phyloP scores from a whole-genome alignment of 1,284 basidiomycete genomes.

The Trichosporon asahii region DNA sequence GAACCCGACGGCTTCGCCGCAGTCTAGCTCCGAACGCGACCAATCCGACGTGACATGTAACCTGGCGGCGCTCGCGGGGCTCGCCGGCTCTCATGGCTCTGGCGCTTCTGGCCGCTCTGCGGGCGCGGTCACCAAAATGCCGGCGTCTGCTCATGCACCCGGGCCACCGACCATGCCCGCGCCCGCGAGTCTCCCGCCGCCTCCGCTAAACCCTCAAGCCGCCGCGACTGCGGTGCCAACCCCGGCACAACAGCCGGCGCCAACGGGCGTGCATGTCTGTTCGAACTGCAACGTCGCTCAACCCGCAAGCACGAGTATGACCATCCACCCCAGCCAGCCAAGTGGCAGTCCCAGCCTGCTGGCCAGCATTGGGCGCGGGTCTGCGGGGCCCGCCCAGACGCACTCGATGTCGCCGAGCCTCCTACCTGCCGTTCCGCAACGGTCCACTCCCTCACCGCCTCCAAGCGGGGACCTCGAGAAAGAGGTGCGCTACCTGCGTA shows the following conservation, averaged over 20 bases:
- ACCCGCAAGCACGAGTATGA: not conserved
- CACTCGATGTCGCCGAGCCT: not conserved
- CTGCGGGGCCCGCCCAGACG: not conserved
- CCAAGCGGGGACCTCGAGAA: not conserved
- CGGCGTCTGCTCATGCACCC: not conserved
- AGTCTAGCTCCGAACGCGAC: constrained; percentile 1
- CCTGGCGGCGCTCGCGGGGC: not conserved
- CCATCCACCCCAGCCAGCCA: not conserved
- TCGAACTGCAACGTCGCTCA: not conserved
- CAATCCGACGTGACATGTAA: constrained; percentile 1
- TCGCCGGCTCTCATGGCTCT: not conserved
- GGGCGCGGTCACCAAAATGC: too few relatives aligned
- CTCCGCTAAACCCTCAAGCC: not conserved
- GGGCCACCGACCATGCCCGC: not conserved
- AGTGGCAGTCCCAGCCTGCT: not conserved
- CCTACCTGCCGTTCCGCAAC: not conserved
- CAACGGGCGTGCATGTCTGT: not conserved
- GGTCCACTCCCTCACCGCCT: not conserved
- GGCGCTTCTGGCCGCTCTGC: too few relatives aligned
- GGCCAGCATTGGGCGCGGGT: too few relatives aligned
- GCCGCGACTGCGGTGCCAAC: too few relatives aligned
- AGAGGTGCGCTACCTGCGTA: not conserved
- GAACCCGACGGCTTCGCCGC: not conserved
- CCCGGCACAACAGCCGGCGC: too few relatives aligned
- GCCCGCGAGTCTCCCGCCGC: not conserved